phyloP scores from a whole-genome alignment of 306 rosid species.

The Glycine soja region DNA sequence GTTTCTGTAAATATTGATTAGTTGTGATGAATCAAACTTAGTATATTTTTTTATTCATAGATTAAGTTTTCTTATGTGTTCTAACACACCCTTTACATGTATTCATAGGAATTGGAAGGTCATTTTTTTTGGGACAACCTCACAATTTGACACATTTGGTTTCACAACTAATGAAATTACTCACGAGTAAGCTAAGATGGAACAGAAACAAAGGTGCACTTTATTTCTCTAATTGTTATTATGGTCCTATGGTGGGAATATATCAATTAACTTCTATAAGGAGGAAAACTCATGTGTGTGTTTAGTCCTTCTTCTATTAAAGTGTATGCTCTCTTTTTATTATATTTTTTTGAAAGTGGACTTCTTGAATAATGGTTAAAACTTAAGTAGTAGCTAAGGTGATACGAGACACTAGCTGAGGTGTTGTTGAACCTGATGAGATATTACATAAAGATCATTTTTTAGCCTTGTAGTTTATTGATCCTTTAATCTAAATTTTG shows the following conservation, averaged over 20 bases:
- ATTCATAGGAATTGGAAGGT: conserved; percentile 83
- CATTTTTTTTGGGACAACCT: conserved; percentile 77
- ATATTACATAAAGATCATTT: conserved; percentile 10
- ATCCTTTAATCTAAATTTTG: conserved; percentile 18
- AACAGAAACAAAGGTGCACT: conserved; percentile 80
- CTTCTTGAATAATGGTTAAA: too few relatives aligned
- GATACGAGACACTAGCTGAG: too few relatives aligned
- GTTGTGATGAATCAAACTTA: neutral
- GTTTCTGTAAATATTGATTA: neutral
- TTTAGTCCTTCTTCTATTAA: neutral
- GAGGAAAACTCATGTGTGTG: neutral
- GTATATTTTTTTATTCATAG: neutral
- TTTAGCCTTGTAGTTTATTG: neutral
- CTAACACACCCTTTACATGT: conserved; percentile 34
- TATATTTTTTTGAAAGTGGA: neutral
- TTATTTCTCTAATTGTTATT: conserved; percentile 39
- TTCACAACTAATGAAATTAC: conserved; percentile 82
- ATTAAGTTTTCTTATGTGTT: conserved; percentile 19
- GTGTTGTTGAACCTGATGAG: neutral
- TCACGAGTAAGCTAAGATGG: conserved; percentile 89
- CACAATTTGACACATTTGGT: conserved; percentile 95
- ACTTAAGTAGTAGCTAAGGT: too few relatives aligned
- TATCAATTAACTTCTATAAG: neutral
- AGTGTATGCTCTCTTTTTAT: neutral
- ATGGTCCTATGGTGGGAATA: conserved; percentile 1